These are phyloP conservation scores for Fusarium sp. DNA, from an alignment of 2,329 filamentous ascomycete genomes.

Conservation along the genomic window DNA sequence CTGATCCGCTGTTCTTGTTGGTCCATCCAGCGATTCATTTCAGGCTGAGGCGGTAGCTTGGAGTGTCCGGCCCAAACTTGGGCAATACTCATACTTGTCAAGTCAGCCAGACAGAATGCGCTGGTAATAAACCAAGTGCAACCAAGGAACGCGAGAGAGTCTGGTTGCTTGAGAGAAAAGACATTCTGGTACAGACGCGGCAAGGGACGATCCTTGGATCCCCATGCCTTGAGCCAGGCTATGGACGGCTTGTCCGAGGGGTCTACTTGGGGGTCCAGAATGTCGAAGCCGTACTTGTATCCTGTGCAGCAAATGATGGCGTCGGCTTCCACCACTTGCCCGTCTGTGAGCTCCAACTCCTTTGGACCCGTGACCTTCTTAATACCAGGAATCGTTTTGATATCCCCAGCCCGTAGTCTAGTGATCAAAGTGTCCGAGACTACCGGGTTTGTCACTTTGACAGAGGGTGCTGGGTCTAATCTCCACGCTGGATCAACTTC, in stretches of 20 bases:
- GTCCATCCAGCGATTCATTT: conserved; percentile 47
- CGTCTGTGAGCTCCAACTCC: conserved; percentile 45
- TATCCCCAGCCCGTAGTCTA: conserved; percentile 48
- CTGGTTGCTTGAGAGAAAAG: conserved; percentile 52
- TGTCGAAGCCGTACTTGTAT: conserved; percentile 47
- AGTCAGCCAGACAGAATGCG: conserved; percentile 39
- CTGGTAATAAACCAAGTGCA: conserved; percentile 40
- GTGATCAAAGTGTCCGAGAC: conserved; percentile 44
- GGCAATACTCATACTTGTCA: conserved; percentile 47
- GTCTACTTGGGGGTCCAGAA: conserved; percentile 35
- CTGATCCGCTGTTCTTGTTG: conserved; percentile 3
- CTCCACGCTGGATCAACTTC: conserved; percentile 11
- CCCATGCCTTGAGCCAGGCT: conserved; percentile 32
- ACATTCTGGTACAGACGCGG: conserved; percentile 54
- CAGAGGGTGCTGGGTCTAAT: conserved; percentile 40
- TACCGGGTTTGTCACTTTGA: conserved; percentile 42
- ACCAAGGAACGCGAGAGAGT: conserved; percentile 52
- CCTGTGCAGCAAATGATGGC: conserved; percentile 51
- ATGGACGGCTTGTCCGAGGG: conserved; percentile 25
- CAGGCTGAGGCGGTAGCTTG: conserved; percentile 44
- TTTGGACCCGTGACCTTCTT: neutral
- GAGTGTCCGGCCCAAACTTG: conserved; percentile 40
- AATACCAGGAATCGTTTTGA: neutral
- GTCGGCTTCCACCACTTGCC: conserved; percentile 45
- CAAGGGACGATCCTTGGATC: conserved; percentile 41